These are phyloP conservation scores for Alternaria incomplexa DNA, from an alignment of 2,329 filamentous ascomycete genomes.

Conservation along the genomic window DNA sequence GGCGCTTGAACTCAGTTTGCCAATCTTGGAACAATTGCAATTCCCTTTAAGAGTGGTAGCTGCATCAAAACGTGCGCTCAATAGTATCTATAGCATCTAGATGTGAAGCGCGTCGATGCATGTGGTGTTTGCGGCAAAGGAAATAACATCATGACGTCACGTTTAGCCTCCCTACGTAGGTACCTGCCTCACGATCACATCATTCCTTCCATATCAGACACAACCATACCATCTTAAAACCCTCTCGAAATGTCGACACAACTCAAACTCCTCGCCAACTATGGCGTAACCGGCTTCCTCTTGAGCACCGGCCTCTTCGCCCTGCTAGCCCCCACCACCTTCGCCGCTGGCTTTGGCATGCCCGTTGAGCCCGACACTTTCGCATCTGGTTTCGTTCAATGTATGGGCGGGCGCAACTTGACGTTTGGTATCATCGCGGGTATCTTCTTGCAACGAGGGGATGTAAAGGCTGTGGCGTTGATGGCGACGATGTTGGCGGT, in stretches of 20 bases:
- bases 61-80: not conserved
- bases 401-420: conserved; percentile 22
- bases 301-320: conserved; percentile 15
- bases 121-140: not conserved
- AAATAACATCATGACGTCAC: not conserved
- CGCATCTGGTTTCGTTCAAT: conserved; percentile 23
- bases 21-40: not conserved
- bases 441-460: conserved; percentile 8
- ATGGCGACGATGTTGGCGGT: conserved; percentile 21
- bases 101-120: not conserved
- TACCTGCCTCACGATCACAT: not conserved
- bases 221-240: not conserved
- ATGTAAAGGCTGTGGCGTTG: conserved; percentile 9
- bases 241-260: not conserved
- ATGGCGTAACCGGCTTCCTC: conserved; percentile 15
- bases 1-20: not conserved
- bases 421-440: conserved; percentile 19
- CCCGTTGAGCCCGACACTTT: conserved; percentile 15
- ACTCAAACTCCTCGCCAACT: conserved; percentile 20
- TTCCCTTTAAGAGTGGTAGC: not conserved
- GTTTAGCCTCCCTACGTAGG: not conserved
- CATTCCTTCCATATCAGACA: not conserved
- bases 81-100: not conserved
- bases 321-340: conserved; percentile 15
- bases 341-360: conserved; percentile 20